Evolutionary conservation across 2,329 filamentous ascomycete species (phyloP).

Genomic region (Lasiodiplodia theobromae): DNA sequence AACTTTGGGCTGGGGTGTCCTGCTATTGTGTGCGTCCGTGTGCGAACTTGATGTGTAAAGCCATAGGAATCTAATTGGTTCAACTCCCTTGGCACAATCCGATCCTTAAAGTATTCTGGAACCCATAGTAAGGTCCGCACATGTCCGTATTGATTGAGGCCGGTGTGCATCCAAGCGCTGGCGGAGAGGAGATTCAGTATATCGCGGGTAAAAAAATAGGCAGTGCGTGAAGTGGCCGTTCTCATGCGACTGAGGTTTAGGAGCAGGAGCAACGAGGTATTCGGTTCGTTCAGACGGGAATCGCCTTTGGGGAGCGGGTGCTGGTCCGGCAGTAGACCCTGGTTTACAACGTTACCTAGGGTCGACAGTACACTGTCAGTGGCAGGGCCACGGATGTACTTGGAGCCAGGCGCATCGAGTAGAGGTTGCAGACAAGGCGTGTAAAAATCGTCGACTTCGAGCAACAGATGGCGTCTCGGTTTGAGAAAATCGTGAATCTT

Average conservation of each 20-base stretch:
- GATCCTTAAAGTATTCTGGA: constrained; percentile 64
- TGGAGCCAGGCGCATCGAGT: constrained; percentile 48
- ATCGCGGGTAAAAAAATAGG: constrained; percentile 62
- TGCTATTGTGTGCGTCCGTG: constrained; percentile 7
- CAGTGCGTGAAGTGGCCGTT: background rate
- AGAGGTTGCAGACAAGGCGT: constrained; percentile 63
- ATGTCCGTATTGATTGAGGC: constrained; percentile 78
- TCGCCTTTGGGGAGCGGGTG: constrained; percentile 47
- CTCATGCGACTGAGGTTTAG: constrained; percentile 11
- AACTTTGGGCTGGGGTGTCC: background rate
- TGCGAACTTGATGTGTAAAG: background rate
- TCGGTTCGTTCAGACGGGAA: constrained; percentile 59
- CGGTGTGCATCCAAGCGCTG: constrained; percentile 63
- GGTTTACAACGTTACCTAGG: constrained; percentile 61
- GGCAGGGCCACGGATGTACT: constrained; percentile 42
- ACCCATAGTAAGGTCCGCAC: constrained; percentile 82
- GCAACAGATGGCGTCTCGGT: constrained; percentile 81
- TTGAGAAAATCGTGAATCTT: constrained; percentile 77
- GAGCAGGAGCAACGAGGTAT: constrained; percentile 72
- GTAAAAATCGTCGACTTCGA: constrained; percentile 75
- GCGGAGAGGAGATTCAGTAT: constrained; percentile 68
- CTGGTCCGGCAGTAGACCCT: constrained; percentile 64
- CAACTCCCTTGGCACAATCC: constrained; percentile 64
- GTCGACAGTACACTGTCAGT: constrained; percentile 35
- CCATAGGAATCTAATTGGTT: background rate